Evolutionary conservation across 2,329 filamentous ascomycete genomes (phyloP).

Genomic region (Esteya vermicola): DNA sequence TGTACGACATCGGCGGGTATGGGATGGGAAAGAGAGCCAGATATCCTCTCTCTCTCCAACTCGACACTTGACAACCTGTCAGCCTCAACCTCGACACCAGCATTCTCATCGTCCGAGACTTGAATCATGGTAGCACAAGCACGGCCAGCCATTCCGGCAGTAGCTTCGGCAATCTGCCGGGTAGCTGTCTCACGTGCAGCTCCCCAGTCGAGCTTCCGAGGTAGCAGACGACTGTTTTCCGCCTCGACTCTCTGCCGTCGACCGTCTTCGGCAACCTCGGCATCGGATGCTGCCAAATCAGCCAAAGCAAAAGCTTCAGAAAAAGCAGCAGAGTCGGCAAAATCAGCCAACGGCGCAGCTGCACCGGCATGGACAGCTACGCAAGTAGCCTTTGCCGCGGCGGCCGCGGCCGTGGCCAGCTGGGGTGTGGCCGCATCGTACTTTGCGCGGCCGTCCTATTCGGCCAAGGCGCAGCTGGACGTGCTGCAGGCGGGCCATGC

Average conservation of each 20-base stretch:
- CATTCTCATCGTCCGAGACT: too few species aligned
- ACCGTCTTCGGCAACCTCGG: neutral
- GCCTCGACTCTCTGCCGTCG: neutral
- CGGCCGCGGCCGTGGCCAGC: conserved; percentile 23
- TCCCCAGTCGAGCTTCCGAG: neutral
- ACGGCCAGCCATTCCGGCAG: too few species aligned
- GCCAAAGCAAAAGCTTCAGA: neutral
- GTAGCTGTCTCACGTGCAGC: neutral
- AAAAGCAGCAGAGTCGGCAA: neutral
- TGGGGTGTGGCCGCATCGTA: conserved; percentile 24
- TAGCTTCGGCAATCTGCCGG: neutral
- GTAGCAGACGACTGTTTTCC: neutral
- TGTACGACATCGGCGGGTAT: too few species aligned
- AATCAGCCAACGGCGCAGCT: neutral
- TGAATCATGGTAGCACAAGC: too few species aligned
- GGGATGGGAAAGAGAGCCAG: too few species aligned
- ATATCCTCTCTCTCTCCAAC: too few species aligned
- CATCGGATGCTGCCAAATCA: neutral
- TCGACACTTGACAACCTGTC: too few species aligned
- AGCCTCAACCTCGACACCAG: too few species aligned
- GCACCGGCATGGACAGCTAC: conserved; percentile 15
- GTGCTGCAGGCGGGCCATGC: conserved; percentile 12
- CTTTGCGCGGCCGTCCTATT: conserved; percentile 11
- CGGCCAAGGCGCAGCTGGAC: conserved; percentile 11
- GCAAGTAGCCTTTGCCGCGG: conserved; percentile 23